Conservation (phyloP, 441 rosid genomes). For the Metrosideros polymorpha region DNA sequence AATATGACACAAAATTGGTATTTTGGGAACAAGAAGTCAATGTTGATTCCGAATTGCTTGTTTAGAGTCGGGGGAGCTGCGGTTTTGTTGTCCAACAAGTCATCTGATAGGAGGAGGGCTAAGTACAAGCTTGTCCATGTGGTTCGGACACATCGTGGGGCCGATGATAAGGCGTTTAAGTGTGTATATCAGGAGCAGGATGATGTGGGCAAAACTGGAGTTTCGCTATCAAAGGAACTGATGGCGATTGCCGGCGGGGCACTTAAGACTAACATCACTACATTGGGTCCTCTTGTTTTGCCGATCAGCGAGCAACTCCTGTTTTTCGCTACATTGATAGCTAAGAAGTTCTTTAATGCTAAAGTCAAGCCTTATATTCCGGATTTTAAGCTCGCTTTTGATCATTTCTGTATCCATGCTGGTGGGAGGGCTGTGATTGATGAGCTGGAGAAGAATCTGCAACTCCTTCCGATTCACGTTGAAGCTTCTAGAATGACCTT, state of each 20-base stretch:
- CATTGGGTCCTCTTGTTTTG: constrained; percentile 84
- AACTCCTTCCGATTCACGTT: constrained; percentile 59
- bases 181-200: constrained; percentile 95
- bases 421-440: constrained; percentile 93
- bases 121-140: constrained; percentile 78
- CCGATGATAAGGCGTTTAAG: constrained; percentile 71
- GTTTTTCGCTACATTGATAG: constrained; percentile 53
- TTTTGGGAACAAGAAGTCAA: constrained; percentile 81
- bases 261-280: constrained; percentile 71
- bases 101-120: constrained; percentile 36
- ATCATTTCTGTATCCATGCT: constrained; percentile 90
- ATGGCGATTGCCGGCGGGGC: constrained; percentile 87
- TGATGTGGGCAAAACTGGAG: constrained; percentile 72
- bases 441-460: constrained; percentile 84
- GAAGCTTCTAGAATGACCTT: constrained; percentile 94
- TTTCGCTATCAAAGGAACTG: constrained; percentile 76
- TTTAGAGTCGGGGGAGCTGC: constrained; percentile 80
- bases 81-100: constrained; percentile 54
- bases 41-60: constrained; percentile 84
- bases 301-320: constrained; percentile 85
- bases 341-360: constrained; percentile 54
- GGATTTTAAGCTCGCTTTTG: constrained; percentile 81
- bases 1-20: constrained; percentile 87
- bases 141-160: constrained; percentile 76
- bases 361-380: constrained; percentile 74